Conservation (phyloP, 306 rosid genomes). For the Vicia villosa region DNA sequence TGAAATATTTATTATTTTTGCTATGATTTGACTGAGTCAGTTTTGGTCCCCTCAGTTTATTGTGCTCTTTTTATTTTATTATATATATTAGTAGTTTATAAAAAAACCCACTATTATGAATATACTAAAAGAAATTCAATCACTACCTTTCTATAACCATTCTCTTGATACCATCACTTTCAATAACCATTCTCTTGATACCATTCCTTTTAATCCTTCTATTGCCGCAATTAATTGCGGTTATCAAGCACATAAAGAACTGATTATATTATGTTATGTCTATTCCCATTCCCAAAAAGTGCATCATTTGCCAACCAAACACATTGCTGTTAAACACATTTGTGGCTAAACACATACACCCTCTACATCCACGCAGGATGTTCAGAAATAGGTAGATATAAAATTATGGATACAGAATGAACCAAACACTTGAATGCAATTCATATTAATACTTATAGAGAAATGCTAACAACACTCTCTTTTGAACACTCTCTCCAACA, state of each 20-base stretch:
- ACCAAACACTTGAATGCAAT: conserved; percentile 20
- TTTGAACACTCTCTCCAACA: too few relatives aligned
- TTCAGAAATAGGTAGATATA: background rate
- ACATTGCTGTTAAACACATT: conserved; percentile 4
- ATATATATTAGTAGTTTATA: too few relatives aligned
- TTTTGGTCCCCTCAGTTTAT: too few relatives aligned
- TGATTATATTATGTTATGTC: conserved; percentile 4
- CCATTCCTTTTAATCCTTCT: conserved; percentile 17
- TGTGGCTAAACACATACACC: conserved; percentile 18
- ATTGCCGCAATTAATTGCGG: conserved; percentile 55
- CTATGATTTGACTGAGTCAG: too few relatives aligned
- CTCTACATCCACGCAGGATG: background rate
- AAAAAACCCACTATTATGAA: too few relatives aligned
- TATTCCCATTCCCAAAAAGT: conserved; percentile 33
- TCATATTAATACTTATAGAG: conserved; percentile 1
- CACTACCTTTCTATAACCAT: too few relatives aligned
- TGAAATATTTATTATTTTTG: too few relatives aligned
- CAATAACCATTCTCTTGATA: background rate
- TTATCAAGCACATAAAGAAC: conserved; percentile 45
- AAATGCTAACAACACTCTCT: too few relatives aligned
- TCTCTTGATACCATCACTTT: background rate
- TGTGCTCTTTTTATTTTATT: too few relatives aligned
- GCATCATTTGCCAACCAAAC: conserved; percentile 35
- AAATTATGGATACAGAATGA: conserved; percentile 19
- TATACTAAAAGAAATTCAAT: too few relatives aligned